Evolutionary conservation across 1,139 yeast genomes (phyloP), one percentile per base, ranked within the genome.

Genomic region (Pichia kudriavzevii): DNA sequence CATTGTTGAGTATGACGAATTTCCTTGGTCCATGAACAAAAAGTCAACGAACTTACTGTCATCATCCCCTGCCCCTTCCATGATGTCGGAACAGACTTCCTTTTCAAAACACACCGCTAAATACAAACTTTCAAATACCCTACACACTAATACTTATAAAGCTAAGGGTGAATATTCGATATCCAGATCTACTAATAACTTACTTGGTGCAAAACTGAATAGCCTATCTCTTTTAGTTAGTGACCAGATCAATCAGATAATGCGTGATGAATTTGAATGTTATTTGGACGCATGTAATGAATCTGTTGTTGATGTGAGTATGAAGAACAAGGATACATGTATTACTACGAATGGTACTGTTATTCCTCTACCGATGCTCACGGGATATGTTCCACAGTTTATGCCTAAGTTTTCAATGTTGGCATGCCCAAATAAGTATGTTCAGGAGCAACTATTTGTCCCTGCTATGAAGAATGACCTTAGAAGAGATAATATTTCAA

Each of bases 381-480:
- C 67, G 5, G 77, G 77, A 5, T 72, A 66, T 44, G 55, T 66
- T 4, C 74, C 71, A 26, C 73, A 69, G 41, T 72, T 62, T 45
- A 54, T 75, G 34, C 72, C 77, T 0, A 78, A 72, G 44, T 72
- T 67, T 45, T 55, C 60, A 4, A 45, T 71, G 15, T 71, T 68
- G 55, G 63, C 74, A 20, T 70, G 76, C 47, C 71, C 75, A 5
- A 44, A 44, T 11, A 41, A 39, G 16, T 40, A 36, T 19, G 10
- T 36, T 4, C 35, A 46, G 26, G 53, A 51, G 24, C 24, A 34
- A 4, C 38, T 41, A 19, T 41, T 53, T 12, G 28, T 41, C 2
- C 47, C 47, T 5, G 36, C 52, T 4, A 42, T 53, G 47, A 44
- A 33, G 22, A 45, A 49, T 22, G 58, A 53, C 36, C 37, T 53